Evolutionary conservation across 2,329 filamentous ascomycete genomes (phyloP), one percentile per base, ranked within the genome.

Genomic region (Penicillium vulpinum): DNA sequence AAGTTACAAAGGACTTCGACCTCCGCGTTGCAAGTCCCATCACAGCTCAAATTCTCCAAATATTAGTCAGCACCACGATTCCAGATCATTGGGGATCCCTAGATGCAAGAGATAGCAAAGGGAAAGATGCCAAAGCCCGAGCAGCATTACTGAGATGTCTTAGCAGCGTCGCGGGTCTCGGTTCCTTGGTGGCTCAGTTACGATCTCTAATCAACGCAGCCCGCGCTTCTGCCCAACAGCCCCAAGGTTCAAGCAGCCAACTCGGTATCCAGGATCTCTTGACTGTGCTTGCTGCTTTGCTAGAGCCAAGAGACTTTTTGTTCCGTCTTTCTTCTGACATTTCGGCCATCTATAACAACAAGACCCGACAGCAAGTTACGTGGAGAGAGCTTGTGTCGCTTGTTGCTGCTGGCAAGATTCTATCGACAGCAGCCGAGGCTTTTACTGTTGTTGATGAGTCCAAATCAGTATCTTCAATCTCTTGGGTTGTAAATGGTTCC

Each of bases 81-180:
- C 89, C 90, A 1, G 90, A 92, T 69, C 96, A 93, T 74, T 97
- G 94, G 93, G 70, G 80, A 3, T 67, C 85, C 9, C 69, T 93
- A 16, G 75, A 79, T 36, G 57, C 65, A 38, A 61, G 61, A 45
- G 58, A 51, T 16, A 64, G 54, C 44, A 59, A 52, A 31, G 21
- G 51, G 15, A 64, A 61, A 48, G 56, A 46, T 54, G 44, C 28
- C 54, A 66, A 58, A 57, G 31, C 28, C 45, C 60, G 39, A 43
- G 72, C 83, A 2, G 75, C 68, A 7, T 57, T 97, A 16, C 64
- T 90, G 1, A 72, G 75, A 57, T 90, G 87, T 67, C 76, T 99
- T 5, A 82, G 81, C 55, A 96, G 87, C 68, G 79, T 94, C 16
- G 82, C 88, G 2, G 92, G 92, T 0, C 73, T 96, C 31, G 93